Evolutionary conservation across 108 stramenopile species (phyloP), one percentile per base, ranked within the genome.

Genomic region (Pseudonitzschia pungens): DNA sequence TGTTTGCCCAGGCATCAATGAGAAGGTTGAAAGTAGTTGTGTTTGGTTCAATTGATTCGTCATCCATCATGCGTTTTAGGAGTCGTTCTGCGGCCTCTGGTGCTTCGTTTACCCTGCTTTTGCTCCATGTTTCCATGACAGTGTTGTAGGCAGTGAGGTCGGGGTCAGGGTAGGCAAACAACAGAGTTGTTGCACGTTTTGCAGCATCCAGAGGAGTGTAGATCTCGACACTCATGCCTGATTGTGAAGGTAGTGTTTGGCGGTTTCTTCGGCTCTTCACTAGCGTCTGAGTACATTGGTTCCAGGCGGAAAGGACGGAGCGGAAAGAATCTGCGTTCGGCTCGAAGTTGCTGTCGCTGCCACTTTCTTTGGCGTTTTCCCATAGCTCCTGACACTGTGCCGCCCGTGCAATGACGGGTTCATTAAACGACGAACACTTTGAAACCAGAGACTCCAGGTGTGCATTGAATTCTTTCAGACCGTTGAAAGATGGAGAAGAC

Each of bases 1-100:
- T 72, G 31, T 77, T 76, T 18, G 87, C 90, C 83, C 82, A 85
- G 53, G 86, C 88, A 79, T 91, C 90, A 52, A 91, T 75, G 26
- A 91, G 83, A 16, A 67, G 63, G 65, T 77, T 77, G 76, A 83
- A 89, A 29, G 84, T 83, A 54, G 81, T 77, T 0, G 83, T 83
- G 66, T 86, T 83, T 16, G 82, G 73, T 72, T 75, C 29, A 21
- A 83, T 10, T 5, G 43, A 10, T 27, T 71, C 42, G 28, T 68
- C 28, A 11, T 77, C 64, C 31, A 67, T 50, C 69, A 82, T 69
- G 31, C 65, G 66, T 32, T 44, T 66, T 60, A 82, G 57, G 55
- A 82, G 45, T 18, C 70, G 52, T 70, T 82, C 81, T 18, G 56
- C 72, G 0, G 55, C 66, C 15, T 73, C 54, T 0, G 75, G 71